Conservation (phyloP, 2,329 filamentous ascomycete species). For the Penicillium sp. region DNA sequence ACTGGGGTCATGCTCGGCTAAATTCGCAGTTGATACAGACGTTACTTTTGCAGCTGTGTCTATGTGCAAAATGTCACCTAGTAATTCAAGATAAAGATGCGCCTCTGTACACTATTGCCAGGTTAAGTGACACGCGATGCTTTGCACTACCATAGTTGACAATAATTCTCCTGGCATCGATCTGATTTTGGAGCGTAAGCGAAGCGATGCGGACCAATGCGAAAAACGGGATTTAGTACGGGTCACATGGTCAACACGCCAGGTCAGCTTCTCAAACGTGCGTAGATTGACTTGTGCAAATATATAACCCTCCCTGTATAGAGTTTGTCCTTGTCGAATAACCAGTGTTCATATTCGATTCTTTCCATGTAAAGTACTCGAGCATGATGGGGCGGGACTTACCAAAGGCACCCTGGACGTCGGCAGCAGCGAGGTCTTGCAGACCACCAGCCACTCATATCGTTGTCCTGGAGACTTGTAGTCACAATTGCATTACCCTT, state of each 20-base stretch:
- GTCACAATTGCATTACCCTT: neutral
- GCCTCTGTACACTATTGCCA: conserved; percentile 10
- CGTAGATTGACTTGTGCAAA: neutral
- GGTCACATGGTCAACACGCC: neutral
- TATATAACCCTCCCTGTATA: no score
- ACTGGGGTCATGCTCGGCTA: conserved; percentile 13
- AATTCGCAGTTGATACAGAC: neutral
- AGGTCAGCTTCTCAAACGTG: neutral
- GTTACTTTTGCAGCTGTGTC: no score
- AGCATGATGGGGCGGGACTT: conserved; percentile 9
- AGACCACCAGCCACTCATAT: conserved; percentile 10
- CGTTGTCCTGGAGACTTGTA: conserved; percentile 12
- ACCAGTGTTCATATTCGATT: conserved; percentile 7
- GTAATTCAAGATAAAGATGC: neutral
- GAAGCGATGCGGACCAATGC: no score
- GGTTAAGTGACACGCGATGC: conserved; percentile 15
- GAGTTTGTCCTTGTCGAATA: conserved; percentile 13
- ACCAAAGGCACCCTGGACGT: conserved; percentile 3
- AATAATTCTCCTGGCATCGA: conserved; percentile 4
- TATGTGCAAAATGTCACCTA: neutral
- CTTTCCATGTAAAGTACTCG: conserved; percentile 13
- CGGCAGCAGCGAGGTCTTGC: neutral
- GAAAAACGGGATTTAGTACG: neutral
- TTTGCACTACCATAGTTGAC: conserved; percentile 19
- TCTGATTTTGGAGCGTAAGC: no score